A percentile compares a stretch with the other conserved stretches of the same genome.
These are phyloP conservation scores for Thuja plicata DNA, from an alignment of 83 land plant genomes.

Conservation along the genomic window DNA sequence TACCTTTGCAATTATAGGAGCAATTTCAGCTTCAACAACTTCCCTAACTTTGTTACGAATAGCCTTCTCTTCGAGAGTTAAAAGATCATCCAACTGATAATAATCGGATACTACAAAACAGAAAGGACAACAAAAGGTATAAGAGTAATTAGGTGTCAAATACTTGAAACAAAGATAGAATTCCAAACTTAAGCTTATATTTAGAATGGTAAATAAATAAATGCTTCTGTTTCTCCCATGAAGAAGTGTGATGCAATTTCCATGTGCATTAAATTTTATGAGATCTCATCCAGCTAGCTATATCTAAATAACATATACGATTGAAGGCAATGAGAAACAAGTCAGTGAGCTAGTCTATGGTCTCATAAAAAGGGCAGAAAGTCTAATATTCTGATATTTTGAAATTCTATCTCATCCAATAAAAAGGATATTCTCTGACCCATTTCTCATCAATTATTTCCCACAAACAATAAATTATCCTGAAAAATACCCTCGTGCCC, in stretches of 20 bases:
- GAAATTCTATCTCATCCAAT: neutral
- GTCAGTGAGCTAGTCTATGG: neutral
- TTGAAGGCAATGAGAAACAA: no score
- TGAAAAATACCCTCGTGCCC: neutral
- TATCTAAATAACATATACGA: neutral
- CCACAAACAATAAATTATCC: neutral
- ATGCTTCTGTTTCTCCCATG: neutral
- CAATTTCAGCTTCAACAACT: slow-evolving; percentile 79
- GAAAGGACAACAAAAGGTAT: neutral
- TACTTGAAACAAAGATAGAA: neutral
- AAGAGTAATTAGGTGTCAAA: neutral
- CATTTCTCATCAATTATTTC: neutral
- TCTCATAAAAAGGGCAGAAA: neutral
- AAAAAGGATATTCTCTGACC: neutral
- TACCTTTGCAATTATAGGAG: slow-evolving; percentile 88
- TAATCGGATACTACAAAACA: slow-evolving; percentile 75
- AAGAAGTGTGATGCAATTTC: neutral
- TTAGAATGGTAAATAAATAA: neutral
- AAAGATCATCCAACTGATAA: slow-evolving; percentile 80
- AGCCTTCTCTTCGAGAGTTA: slow-evolving; percentile 70
- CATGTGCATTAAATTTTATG: neutral
- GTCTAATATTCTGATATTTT: neutral
- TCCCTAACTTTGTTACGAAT: slow-evolving; percentile 61
- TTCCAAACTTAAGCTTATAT: neutral
- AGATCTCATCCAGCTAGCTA: neutral